A percentile compares a stretch with the other conserved stretches of the same genome.
Evolutionary conservation across 2,329 filamentous ascomycete species (phyloP).

Genomic region (Hypoxylon sp.): DNA sequence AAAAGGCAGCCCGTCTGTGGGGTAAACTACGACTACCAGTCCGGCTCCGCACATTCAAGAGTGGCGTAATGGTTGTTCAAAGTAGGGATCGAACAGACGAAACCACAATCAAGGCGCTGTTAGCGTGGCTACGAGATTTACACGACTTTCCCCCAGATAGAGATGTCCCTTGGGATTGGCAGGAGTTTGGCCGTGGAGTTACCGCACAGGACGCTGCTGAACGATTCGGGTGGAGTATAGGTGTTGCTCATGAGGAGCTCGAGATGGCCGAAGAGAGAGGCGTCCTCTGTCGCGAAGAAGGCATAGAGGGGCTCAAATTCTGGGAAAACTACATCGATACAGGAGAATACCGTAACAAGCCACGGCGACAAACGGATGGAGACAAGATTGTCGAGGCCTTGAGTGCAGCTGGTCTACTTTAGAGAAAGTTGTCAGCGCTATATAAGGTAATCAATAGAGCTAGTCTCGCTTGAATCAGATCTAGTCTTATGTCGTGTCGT

Average conservation of each 20-base stretch:
- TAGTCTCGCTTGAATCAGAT: slow-evolving; percentile 2
- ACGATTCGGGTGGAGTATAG: slow-evolving; percentile 95
- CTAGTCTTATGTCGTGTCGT: slow-evolving; percentile 12
- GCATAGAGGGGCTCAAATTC: slow-evolving; percentile 90
- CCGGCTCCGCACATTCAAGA: slow-evolving; percentile 88
- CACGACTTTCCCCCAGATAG: slow-evolving; percentile 75
- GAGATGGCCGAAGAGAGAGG: slow-evolving; percentile 97
- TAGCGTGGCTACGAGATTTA: slow-evolving; percentile 82
- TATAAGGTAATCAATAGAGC: not conserved
- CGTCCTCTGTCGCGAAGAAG: slow-evolving; percentile 89
- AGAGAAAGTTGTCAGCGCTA: slow-evolving; percentile 27
- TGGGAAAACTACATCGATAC: slow-evolving; percentile 84
- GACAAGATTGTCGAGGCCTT: slow-evolving; percentile 62
- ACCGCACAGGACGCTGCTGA: slow-evolving; percentile 92
- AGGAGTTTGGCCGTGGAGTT: slow-evolving; percentile 83
- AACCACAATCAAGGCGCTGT: slow-evolving; percentile 82
- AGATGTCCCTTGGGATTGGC: slow-evolving; percentile 83
- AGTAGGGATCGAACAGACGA: slow-evolving; percentile 90
- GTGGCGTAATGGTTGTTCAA: slow-evolving; percentile 94
- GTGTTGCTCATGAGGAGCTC: slow-evolving; percentile 93
- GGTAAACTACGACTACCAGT: slow-evolving; percentile 89
- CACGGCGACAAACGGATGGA: slow-evolving; percentile 55
- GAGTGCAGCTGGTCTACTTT: slow-evolving; percentile 50
- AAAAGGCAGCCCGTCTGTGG: slow-evolving; percentile 90
- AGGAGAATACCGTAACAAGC: slow-evolving; percentile 57